Evolutionary conservation across 2,329 filamentous ascomycete species (phyloP).

Genomic region (Calonectria montana): DNA sequence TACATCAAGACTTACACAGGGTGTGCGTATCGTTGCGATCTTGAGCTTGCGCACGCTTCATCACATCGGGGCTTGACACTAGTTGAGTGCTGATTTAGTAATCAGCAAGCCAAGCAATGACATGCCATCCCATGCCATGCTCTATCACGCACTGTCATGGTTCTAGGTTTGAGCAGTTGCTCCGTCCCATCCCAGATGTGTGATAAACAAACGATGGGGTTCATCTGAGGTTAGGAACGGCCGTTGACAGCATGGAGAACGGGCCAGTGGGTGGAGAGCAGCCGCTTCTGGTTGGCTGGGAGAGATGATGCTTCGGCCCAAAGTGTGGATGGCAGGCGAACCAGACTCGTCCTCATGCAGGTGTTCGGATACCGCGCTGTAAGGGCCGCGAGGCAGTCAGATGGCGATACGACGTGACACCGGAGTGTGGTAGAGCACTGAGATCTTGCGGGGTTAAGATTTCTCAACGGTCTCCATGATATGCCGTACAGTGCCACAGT

Average conservation of each 20-base stretch:
- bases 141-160: neutral
- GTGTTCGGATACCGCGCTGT: conserved; percentile 17
- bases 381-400: conserved; percentile 7
- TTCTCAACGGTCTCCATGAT: conserved; percentile 11
- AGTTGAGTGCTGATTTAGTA: conserved; percentile 29
- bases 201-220: conserved; percentile 33
- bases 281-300: conserved; percentile 32
- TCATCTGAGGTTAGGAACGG: conserved; percentile 20
- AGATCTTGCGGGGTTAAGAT: conserved; percentile 32
- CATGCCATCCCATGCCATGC: neutral
- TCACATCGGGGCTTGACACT: conserved; percentile 37
- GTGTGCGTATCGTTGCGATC: conserved; percentile 29
- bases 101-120: conserved; percentile 14
- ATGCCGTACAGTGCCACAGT: conserved; percentile 16
- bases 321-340: conserved; percentile 11
- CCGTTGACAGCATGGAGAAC: conserved; percentile 30
- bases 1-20: conserved; percentile 6
- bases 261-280: conserved; percentile 33
- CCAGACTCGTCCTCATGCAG: conserved; percentile 6
- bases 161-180: conserved; percentile 22
- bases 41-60: conserved; percentile 40
- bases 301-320: conserved; percentile 2
- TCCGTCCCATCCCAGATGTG: conserved; percentile 28
- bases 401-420: conserved; percentile 41
- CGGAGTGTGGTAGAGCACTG: conserved; percentile 18